Base-by-base conservation (phyloP, 2,329 filamentous ascomycete genomes). In the Teratosphaeria nubilosa region DNA sequence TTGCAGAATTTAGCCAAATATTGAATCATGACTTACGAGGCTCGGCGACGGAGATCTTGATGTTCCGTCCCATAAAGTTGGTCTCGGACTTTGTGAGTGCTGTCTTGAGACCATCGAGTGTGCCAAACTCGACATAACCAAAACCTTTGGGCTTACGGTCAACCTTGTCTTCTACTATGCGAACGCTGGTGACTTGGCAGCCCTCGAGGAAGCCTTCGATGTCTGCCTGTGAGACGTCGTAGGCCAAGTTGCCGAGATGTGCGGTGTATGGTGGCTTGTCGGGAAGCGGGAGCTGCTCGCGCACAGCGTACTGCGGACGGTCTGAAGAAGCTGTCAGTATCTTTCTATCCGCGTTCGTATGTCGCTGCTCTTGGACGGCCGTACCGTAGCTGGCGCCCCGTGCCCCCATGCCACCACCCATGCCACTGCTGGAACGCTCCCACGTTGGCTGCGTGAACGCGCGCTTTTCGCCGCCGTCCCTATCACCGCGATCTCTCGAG, bases 141-240 rank as follows among this genome's bases (percentile, higher is more conserved):
- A 99, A 99, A 54, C 94, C 94, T 80, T 99, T 99, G 64, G 94
- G 94, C 70, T 91, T 91, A 75, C 87, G 85, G 72, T 94, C 88
- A 73, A 96, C 82, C 72, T 92, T 94, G 76, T 99, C 95, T 78
- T 96, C 92, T 63, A 99, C 95, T 68, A 99, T 91, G 69, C 94
- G 89, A 65, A 99, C 90, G 72, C 85, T 96, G 65, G 88, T 88
- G 67, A 96, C 86, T 64, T 90, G 83, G 74, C 92, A 96, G 58
- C 82, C 89, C 56, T 80, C 77, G 71, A 99, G 95, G 71, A 97
- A 94, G 56, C 91, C 88, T 66, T 82, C 85, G 63, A 99, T 86
- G 68, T 91, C 87, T 65, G 86, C 87, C 64, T 84, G 82, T 56
- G 89, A 94, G 58, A 91, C 89, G 72, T 99, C 92, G 76, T 96